Conservation (phyloP, 2,329 filamentous ascomycete genomes). For the Thielaviopsis musarum region DNA sequence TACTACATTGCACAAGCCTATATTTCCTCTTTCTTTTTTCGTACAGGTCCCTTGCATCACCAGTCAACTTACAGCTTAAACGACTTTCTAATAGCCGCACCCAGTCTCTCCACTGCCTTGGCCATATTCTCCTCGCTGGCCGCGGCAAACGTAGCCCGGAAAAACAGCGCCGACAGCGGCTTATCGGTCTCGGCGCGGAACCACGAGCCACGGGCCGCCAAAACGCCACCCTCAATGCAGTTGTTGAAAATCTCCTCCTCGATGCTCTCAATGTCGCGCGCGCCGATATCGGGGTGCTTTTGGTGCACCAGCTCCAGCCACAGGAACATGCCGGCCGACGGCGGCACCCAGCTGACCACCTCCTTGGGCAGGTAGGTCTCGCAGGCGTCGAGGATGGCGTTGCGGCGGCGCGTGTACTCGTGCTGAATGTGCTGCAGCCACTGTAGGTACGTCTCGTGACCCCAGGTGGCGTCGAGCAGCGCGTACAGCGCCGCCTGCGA, state of each 20-base stretch:
- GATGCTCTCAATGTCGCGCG: constrained; percentile 42
- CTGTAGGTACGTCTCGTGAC: constrained; percentile 71
- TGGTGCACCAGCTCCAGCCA: constrained; percentile 56
- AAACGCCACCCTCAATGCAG: constrained; percentile 58
- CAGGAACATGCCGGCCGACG: constrained; percentile 85
- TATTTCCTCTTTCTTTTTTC: no score
- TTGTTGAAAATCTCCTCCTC: constrained; percentile 77
- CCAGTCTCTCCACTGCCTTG: constrained; percentile 59
- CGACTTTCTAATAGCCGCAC: constrained; percentile 49
- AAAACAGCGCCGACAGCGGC: constrained; percentile 50
- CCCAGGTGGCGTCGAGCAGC: constrained; percentile 86
- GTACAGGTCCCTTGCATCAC: no score
- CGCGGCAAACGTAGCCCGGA: constrained; percentile 78
- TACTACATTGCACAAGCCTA: no score
- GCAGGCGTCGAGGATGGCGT: constrained; percentile 64
- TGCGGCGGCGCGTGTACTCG: constrained; percentile 65
- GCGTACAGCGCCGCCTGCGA: constrained; percentile 75
- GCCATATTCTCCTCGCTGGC: constrained; percentile 55
- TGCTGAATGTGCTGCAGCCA: constrained; percentile 74
- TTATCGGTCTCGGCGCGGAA: constrained; percentile 60
- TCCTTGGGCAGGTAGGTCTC: constrained; percentile 58
- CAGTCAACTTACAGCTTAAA: constrained; percentile 21
- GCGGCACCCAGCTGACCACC: constrained; percentile 63
- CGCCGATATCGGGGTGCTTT: constrained; percentile 43
- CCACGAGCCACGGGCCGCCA: constrained; percentile 78